A percentile compares a stretch with the other conserved stretches of the same genome.
These are phyloP conservation scores for Ophiosphaerella narmari DNA, from an alignment of 2,329 filamentous ascomycete species.

Conservation along the genomic window DNA sequence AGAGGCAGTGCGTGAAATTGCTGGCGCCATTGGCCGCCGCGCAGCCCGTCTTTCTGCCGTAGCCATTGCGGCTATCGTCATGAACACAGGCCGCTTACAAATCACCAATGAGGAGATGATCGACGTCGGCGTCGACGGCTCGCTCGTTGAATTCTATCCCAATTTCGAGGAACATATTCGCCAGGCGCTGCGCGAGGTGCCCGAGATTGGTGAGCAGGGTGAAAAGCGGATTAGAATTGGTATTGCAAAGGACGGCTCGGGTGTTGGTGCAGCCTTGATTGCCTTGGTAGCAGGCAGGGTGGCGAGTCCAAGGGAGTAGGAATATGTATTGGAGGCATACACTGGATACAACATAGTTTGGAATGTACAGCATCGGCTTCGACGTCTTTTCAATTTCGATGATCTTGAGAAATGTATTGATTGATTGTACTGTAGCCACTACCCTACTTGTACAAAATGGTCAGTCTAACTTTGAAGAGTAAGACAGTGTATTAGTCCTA, in stretches of 20 bases:
- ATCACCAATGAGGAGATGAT: slow-evolving; percentile 68
- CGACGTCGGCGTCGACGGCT: slow-evolving; percentile 94
- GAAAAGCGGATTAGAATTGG: slow-evolving; percentile 90
- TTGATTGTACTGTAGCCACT: no score
- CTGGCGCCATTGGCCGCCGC: slow-evolving; percentile 82
- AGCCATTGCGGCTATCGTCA: slow-evolving; percentile 80
- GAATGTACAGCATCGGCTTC: no score
- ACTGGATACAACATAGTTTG: no score
- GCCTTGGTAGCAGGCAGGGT: slow-evolving; percentile 78
- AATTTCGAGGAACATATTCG: slow-evolving; percentile 87
- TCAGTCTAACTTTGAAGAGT: no score
- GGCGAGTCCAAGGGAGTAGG: slow-evolving; percentile 8
- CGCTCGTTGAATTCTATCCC: slow-evolving; percentile 93
- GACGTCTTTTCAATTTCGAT: no score
- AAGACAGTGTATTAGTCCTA: no score
- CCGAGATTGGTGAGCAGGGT: slow-evolving; percentile 76
- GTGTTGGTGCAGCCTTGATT: slow-evolving; percentile 93
- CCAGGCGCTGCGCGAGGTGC: slow-evolving; percentile 75
- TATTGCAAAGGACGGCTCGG: slow-evolving; percentile 94
- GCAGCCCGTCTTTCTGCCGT: slow-evolving; percentile 87
- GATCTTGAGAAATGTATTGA: no score
- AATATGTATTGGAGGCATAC: not conserved
- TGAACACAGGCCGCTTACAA: slow-evolving; percentile 75
- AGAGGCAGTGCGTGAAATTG: slow-evolving; percentile 81
- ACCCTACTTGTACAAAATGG: no score